Conservation (phyloP, 495 filamentous ascomycete species). For the Xylona heveae region DNA sequence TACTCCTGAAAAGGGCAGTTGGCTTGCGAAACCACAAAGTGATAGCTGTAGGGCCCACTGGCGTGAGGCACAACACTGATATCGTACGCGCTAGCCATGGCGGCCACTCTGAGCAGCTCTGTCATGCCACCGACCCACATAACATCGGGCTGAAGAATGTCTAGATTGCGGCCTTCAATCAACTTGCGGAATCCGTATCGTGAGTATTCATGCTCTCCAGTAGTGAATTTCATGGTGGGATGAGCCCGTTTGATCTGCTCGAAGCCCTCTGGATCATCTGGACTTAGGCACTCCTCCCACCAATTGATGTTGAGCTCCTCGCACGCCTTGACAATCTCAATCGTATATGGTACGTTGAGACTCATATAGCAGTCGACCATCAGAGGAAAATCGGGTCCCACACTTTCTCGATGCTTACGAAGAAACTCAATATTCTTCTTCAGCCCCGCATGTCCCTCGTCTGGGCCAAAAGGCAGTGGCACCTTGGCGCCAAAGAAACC, state of each 20-base stretch:
- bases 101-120: conserved; percentile 71
- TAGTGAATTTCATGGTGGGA: conserved; percentile 82
- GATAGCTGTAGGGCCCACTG: conserved; percentile 81
- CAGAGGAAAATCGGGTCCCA: conserved; percentile 77
- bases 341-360: conserved; percentile 76
- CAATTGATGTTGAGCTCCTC: conserved; percentile 74
- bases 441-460: conserved; percentile 60
- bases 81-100: conserved; percentile 79
- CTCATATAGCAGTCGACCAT: conserved; percentile 97
- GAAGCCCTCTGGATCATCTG: conserved; percentile 81
- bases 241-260: conserved; percentile 73
- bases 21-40: conserved; percentile 76
- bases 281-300: conserved; percentile 86
- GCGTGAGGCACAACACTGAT: conserved; percentile 89
- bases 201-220: conserved; percentile 86
- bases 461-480: conserved; percentile 68
- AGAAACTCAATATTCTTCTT: conserved; percentile 79
- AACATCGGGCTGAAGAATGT: conserved; percentile 86
- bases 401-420: conserved; percentile 57
- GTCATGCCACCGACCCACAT: conserved; percentile 95
- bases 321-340: conserved; percentile 66
- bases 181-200: conserved; percentile 86
- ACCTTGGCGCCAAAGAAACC: conserved; percentile 83
- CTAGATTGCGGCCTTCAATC: conserved; percentile 73
- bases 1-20: conserved; percentile 93